Evolutionary conservation across 148 eudicot genomes (phyloP), one percentile per base, ranked within the genome.

Genomic region (Rhododendron mucronatum): DNA sequence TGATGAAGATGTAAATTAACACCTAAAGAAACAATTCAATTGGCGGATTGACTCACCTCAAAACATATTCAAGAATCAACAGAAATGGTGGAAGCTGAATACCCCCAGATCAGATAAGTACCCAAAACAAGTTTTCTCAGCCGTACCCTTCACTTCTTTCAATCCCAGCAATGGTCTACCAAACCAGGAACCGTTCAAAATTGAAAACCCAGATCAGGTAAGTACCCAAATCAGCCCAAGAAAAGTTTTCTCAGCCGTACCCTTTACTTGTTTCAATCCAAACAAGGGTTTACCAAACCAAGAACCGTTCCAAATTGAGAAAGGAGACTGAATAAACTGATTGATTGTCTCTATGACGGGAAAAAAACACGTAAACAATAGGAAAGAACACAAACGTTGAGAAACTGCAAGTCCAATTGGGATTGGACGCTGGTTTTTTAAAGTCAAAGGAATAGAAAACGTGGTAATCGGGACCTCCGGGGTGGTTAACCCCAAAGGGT

Each of bases 21-120:
- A 59, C 33, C 73, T 67, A 83, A 71, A 86, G 82, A 86, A 86
- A 23, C 20, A 75, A 86, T n/a, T 75, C 50, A 78, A 39, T 44
- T 84, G 85, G 44, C 81, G 20, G 55, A 84, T 73, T 50, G 83
- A 83, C 87, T 87, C 85, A 89, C 90, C 88, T 87, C 41, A 71
- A 83, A 77, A 77, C 84, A 48, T 53, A 84, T 20, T 23, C 71
- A 82, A 83, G 87, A 89, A 89, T 84, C 88, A 81, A 83, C 84
- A 83, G 81, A 67, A 81, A 85, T 78, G 81, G 81, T 41, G 45
- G 47, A 55, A 82, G 16, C 50, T 44, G 67, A 37, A 81, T 65
- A 67, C 7, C 26, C 61, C 80, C 86, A 83, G 84, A 87, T 87
- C 84, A 87, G 73, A 71, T 18, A 45, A 77, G 44, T 50, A 87